Base-by-base conservation (phyloP, 129 eudicot species). In the Chrysanthemum seticuspe region DNA sequence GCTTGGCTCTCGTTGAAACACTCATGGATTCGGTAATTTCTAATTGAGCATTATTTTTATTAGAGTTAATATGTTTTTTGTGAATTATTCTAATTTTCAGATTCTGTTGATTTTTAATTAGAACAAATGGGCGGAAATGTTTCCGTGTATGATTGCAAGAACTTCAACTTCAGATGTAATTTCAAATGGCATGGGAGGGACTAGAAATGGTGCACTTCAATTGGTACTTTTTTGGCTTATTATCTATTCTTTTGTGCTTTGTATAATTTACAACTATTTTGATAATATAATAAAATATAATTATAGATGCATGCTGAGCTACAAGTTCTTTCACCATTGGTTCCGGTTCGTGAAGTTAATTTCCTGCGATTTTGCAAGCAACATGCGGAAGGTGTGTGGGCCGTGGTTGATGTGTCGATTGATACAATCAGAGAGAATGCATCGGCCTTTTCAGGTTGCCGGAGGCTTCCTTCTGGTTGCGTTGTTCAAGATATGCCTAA, bases 401-500 rank as follows among this genome's bases (percentile, higher is more conserved):
- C 99, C 3, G 94, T 94, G 31, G 97, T 88, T 10, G 99, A 94
- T 47, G 99, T 94, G 29, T 94, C 99, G 13, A 62, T 88, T 10
- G 96, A 94, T 74, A 56, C 84, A 72, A 83, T 88, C 44, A 76
- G 96, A 13, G 97, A 90, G 67, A 88, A 85, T 11, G 67, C 87
- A 59, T 78, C 91, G 56, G 10, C 82, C 16, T 93, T 80, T 79
- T 74, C 77, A 8, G 78, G 74, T 73, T 84, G 97, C 81, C 82
- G 99, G 79, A 88, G 97, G 78, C 99, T 88, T 75, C 99, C 99
- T 27, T 94, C 99, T 0, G 99, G 99, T 25, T 94, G 97, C 36
- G 91, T 94, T 23, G 99, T 94, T 67, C 95, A 94, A 75, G 99
- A 94, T 76, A 90, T 94, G 99, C 99, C 99, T 18, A 94, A 94